phyloP scores from a whole-genome alignment of 1,284 basidiomycete species.

The Fomitopsis schrenkii region DNA sequence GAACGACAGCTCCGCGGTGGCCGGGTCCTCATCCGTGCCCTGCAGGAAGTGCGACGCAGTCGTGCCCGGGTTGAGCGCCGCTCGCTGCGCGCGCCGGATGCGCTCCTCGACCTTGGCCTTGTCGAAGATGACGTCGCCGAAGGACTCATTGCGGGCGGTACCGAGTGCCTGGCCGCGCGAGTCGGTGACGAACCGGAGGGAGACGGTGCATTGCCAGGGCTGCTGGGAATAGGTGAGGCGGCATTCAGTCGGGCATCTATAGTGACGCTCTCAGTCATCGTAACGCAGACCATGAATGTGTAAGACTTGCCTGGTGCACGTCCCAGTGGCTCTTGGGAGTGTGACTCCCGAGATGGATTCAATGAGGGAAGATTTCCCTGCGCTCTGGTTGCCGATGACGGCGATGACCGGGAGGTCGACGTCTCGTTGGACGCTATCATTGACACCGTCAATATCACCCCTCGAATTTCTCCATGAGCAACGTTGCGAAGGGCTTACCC shows the following conservation, averaged over 20 bases:
- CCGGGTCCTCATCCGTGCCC: constrained; percentile 27
- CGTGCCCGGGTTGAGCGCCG: constrained; percentile 60
- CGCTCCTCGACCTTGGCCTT: constrained; percentile 58
- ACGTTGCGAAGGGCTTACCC: constrained; percentile 35
- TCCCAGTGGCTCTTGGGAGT: constrained; percentile 58
- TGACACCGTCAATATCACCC: not conserved
- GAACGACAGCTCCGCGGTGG: constrained; percentile 43
- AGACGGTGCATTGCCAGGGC: constrained; percentile 60
- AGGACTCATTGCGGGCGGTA: constrained; percentile 38
- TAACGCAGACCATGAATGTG: not conserved
- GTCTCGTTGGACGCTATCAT: constrained; percentile 53
- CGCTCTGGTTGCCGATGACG: constrained; percentile 41
- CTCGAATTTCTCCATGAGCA: not conserved
- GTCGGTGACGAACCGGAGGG: constrained; percentile 44
- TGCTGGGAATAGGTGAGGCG: constrained; percentile 43
- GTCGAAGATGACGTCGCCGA: constrained; percentile 50
- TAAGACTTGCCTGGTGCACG: constrained; percentile 53
- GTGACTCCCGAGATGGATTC: constrained; percentile 72
- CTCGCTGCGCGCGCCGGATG: constrained; percentile 66
- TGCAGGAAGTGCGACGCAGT: constrained; percentile 33
- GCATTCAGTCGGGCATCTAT: constrained; percentile 69
- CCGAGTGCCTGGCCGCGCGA: constrained; percentile 36
- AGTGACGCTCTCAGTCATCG: not conserved
- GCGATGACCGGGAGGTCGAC: constrained; percentile 69
- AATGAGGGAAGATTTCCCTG: constrained; percentile 72